phyloP scores from a whole-genome alignment of 768 basidiomycete species.

The Coprinellus micaceus region DNA sequence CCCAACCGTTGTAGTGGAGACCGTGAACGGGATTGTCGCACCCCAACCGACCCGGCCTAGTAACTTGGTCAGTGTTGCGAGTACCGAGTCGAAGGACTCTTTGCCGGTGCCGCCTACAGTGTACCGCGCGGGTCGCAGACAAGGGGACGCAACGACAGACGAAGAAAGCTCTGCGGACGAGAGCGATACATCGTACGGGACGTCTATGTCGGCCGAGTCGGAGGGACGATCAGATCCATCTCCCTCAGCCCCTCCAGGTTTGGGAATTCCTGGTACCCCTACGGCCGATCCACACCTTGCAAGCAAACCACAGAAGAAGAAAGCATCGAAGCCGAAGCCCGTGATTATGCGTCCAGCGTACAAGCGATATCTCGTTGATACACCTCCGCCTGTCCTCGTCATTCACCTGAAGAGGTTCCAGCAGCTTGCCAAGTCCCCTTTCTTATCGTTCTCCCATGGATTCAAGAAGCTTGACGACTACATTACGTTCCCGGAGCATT shows the following conservation, averaged over 20 bases:
- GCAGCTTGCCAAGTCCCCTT: slow-evolving; percentile 64
- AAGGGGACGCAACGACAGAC: slow-evolving; percentile 13
- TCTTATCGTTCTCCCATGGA: slow-evolving; percentile 61
- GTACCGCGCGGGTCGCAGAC: slow-evolving; percentile 7
- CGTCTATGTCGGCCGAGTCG: slow-evolving; percentile 24
- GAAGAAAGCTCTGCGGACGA: slow-evolving; percentile 42
- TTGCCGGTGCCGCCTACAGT: slow-evolving; percentile 16
- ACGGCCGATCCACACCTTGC: slow-evolving; percentile 3
- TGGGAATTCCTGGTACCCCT: not conserved
- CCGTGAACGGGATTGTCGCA: slow-evolving; percentile 1
- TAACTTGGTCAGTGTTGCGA: not conserved
- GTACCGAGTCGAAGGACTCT: slow-evolving; percentile 21
- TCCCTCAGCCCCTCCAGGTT: not conserved
- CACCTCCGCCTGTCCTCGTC: slow-evolving; percentile 82
- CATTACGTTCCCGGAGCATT: slow-evolving; percentile 81
- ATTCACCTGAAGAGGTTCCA: slow-evolving; percentile 95
- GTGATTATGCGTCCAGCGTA: slow-evolving; percentile 80
- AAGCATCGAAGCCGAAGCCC: slow-evolving; percentile 43
- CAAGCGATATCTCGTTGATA: slow-evolving; percentile 90
- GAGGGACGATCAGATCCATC: slow-evolving; percentile 2
- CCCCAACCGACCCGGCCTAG: not conserved
- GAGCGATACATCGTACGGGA: slow-evolving; percentile 37
- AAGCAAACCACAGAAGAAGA: slow-evolving; percentile 17
- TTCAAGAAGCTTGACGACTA: slow-evolving; percentile 92
- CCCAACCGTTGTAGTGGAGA: not conserved